Evolutionary conservation across 306 rosid genomes (phyloP).

Genomic region (Arachis stenosperma): DNA sequence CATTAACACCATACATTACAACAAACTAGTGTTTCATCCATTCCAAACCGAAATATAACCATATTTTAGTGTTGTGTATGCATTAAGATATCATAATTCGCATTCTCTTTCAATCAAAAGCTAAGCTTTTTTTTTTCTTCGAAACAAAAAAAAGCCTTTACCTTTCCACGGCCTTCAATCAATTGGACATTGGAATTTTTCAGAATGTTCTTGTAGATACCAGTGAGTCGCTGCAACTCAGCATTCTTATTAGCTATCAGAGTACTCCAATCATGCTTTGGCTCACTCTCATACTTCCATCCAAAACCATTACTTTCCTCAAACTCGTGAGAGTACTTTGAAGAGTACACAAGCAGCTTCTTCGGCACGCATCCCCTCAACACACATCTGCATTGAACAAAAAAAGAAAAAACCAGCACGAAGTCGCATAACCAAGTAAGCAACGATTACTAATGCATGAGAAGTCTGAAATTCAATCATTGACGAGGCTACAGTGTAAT

Average conservation of each 20-base stretch:
- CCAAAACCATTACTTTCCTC: constrained; percentile 95
- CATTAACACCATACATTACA: constrained; percentile 22
- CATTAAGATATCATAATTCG: background rate
- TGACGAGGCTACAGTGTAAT: background rate
- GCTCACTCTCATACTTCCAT: constrained; percentile 86
- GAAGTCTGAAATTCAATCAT: background rate
- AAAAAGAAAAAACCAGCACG: background rate
- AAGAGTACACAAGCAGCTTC: constrained; percentile 80
- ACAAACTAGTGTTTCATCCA: background rate
- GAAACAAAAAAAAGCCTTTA: constrained; percentile 11
- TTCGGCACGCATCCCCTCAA: constrained; percentile 98
- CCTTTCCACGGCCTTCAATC: constrained; percentile 98
- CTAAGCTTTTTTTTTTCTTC: background rate
- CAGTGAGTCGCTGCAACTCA: constrained; percentile 91
- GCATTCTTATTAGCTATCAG: constrained; percentile 94
- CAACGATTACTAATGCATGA: background rate
- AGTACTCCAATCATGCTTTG: constrained; percentile 94
- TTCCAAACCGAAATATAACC: background rate
- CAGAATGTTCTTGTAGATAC: constrained; percentile 78
- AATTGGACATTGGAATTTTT: constrained; percentile 68
- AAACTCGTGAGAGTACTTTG: constrained; percentile 86
- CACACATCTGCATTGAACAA: constrained; percentile 67
- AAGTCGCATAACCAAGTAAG: background rate
- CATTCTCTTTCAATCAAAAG: background rate
- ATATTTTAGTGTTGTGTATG: background rate